These are phyloP conservation scores for Parasarocladium wereldwijsianum DNA, from an alignment of 2,329 filamentous ascomycete species.

Conservation along the genomic window DNA sequence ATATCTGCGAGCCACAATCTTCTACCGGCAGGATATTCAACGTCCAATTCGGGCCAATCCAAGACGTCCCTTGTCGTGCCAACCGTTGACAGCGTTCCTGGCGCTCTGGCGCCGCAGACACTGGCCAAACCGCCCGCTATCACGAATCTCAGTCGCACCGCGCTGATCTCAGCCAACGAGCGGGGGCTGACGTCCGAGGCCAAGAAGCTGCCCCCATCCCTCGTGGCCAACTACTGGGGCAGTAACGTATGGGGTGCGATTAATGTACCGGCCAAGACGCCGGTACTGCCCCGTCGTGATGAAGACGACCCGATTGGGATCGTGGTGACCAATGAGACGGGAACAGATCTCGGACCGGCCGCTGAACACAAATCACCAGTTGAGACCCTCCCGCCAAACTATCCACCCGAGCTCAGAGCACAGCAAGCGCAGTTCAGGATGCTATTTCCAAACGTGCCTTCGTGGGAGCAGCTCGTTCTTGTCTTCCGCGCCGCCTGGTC, in stretches of 20 bases:
- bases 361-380: constrained; percentile 17
- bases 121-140: constrained; percentile 69
- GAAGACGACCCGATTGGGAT: constrained; percentile 27
- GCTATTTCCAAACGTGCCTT: constrained; percentile 67
- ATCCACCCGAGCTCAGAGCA: constrained; percentile 66
- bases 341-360: constrained; percentile 14
- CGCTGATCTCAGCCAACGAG: constrained; percentile 69
- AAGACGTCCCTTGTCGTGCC: constrained; percentile 17
- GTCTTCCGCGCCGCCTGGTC: constrained; percentile 88
- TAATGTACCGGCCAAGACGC: constrained; percentile 13
- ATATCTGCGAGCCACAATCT: constrained; percentile 75
- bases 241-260: constrained; percentile 56
- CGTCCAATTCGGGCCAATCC: constrained; percentile 13
- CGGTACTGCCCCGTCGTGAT: constrained; percentile 16
- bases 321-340: constrained; percentile 17
- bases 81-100: constrained; percentile 31
- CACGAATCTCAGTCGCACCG: constrained; percentile 75
- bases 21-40: too few species aligned
- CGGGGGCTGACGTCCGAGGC: constrained; percentile 51
- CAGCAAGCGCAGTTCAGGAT: constrained; percentile 91
- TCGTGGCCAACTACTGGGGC: constrained; percentile 91
- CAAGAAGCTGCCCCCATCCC: constrained; percentile 65
- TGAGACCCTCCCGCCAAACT: constrained; percentile 55
- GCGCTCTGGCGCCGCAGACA: constrained; percentile 66
- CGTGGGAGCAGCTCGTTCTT: constrained; percentile 70